phyloP scores from a whole-genome alignment of 495 filamentous ascomycete genomes.

The Xylaria sp. region DNA sequence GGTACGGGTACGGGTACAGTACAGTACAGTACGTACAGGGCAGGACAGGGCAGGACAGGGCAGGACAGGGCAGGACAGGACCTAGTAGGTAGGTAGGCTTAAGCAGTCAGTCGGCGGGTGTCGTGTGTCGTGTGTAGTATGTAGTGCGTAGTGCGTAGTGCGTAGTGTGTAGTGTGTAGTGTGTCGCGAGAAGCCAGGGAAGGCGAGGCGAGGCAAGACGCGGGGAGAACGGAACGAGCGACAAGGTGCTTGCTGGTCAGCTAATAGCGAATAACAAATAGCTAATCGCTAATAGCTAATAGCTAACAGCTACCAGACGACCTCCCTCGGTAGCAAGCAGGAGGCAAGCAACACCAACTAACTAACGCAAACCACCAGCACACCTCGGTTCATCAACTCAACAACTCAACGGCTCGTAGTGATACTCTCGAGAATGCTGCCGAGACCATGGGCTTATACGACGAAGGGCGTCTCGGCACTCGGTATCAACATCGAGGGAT shows the following conservation, averaged over 20 bases:
- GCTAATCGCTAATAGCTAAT: not conserved
- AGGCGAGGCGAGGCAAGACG: not conserved
- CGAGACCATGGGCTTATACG: not conserved
- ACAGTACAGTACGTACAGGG: no score
- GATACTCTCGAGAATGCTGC: conserved; percentile 8
- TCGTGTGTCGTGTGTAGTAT: conserved; percentile 3
- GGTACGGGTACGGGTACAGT: no score
- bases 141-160: no score
- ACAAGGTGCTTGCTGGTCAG: not conserved
- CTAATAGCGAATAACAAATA: no score
- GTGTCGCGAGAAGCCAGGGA: not conserved
- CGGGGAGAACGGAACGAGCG: not conserved
- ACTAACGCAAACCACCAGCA: not conserved
- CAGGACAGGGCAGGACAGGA: no score
- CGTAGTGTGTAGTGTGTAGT: no score
- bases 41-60: no score
- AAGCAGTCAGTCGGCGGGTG: not conserved
- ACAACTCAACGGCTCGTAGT: not conserved
- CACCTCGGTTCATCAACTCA: conserved; percentile 2
- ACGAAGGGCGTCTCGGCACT: conserved; percentile 3
- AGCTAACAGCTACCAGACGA: not conserved
- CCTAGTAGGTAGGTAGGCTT: no score
- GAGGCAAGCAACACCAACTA: not conserved
- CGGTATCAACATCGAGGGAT: not conserved
- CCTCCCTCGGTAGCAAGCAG: not conserved